Evolutionary conservation across 2,329 filamentous ascomycete species (phyloP).

Genomic region (Claviceps capensis): DNA sequence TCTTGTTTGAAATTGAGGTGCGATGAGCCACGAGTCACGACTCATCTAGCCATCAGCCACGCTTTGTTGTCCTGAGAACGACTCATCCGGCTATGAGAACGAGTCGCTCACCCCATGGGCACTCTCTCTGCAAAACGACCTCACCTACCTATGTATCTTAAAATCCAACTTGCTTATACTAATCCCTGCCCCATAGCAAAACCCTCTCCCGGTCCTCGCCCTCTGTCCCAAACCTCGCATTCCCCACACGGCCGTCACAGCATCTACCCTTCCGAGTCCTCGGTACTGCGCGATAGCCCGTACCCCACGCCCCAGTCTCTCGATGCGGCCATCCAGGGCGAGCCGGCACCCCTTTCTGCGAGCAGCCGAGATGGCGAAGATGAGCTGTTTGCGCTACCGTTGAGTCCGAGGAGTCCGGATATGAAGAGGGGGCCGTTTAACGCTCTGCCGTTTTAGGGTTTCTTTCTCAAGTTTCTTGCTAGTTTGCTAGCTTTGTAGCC

Average conservation of each 20-base stretch:
- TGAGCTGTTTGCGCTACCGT: slow-evolving; percentile 73
- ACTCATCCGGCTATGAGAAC: too few relatives aligned
- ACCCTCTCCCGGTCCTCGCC: slow-evolving; percentile 20
- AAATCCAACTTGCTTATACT: too few relatives aligned
- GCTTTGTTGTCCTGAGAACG: too few relatives aligned
- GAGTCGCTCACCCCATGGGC: too few relatives aligned
- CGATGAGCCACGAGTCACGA: background rate
- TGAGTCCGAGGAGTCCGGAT: slow-evolving; percentile 76
- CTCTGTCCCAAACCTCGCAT: slow-evolving; percentile 18
- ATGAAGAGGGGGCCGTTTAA: slow-evolving; percentile 71
- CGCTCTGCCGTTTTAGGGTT: background rate
- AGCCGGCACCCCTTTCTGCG: slow-evolving; percentile 9
- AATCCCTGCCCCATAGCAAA: slow-evolving; percentile 14
- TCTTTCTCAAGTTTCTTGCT: too few relatives aligned
- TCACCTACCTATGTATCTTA: too few relatives aligned
- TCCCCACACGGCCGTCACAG: slow-evolving; percentile 17
- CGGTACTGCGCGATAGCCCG: slow-evolving; percentile 13
- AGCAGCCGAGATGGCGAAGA: slow-evolving; percentile 39
- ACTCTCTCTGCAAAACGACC: too few relatives aligned
- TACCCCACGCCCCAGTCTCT: slow-evolving; percentile 17
- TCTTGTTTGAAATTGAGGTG: background rate
- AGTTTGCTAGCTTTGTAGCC: background rate
- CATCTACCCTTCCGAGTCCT: slow-evolving; percentile 22
- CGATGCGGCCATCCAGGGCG: slow-evolving; percentile 17
- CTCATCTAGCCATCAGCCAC: too few relatives aligned